A percentile compares a stretch with the other conserved stretches of the same genome.
phyloP scores from a whole-genome alignment of 139 green algal genomes.

The Asterochloris sp. region DNA sequence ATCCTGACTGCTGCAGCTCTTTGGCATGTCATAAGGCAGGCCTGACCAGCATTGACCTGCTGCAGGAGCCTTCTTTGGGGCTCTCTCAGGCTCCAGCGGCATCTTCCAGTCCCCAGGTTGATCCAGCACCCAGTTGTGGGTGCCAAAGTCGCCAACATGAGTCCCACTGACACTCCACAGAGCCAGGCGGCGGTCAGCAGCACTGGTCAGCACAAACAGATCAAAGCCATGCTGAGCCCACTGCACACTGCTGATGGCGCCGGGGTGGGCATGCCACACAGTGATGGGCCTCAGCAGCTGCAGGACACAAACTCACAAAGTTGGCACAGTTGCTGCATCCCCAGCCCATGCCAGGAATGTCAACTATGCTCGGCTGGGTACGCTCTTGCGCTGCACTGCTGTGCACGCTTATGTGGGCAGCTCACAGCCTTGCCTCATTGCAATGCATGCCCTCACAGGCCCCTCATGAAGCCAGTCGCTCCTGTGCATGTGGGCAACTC shows the following conservation, averaged over 20 bases:
- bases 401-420: background rate
- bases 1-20: no score
- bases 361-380: background rate
- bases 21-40: no score
- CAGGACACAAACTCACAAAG: background rate
- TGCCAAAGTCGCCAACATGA: constrained; percentile 14
- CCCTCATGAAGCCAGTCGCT: background rate
- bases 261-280: constrained; percentile 1
- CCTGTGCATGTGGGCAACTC: background rate
- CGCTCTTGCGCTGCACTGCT: background rate
- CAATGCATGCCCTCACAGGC: background rate
- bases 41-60: no score
- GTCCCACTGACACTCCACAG: constrained; percentile 6
- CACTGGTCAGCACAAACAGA: background rate
- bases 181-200: constrained; percentile 1
- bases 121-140: background rate
- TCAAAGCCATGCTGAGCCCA: background rate
- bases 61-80: no score
- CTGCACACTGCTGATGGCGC: background rate
- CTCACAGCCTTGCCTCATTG: background rate
- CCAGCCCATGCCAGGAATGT: background rate
- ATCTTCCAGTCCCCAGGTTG: no score
- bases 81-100: no score
- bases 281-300: background rate
- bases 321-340: background rate